Conservation (phyloP, 208 protist species). For the Trypanosoma congolense region DNA sequence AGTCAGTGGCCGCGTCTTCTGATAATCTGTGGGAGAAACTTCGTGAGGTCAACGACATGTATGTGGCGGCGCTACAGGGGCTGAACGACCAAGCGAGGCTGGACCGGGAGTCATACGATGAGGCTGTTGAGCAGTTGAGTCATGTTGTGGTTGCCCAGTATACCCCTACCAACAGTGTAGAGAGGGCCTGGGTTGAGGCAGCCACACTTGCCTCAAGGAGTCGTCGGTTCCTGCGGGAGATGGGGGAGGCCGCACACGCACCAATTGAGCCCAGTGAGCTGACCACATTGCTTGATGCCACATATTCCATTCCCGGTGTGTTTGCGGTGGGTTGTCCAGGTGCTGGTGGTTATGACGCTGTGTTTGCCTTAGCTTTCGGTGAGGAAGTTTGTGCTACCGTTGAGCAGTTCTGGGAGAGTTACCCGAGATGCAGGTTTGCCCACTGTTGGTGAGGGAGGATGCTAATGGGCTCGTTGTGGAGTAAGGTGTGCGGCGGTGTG, state of each 20-base stretch:
- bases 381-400: conserved; percentile 48
- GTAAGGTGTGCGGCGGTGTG: neutral
- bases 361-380: conserved; percentile 85
- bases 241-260: conserved; percentile 78
- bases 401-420: conserved; percentile 74
- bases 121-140: conserved; percentile 12
- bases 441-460: conserved; percentile 78
- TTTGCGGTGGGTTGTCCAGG: conserved; percentile 92
- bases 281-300: conserved; percentile 78
- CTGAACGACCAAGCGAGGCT: conserved; percentile 30
- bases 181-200: conserved; percentile 41
- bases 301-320: conserved; percentile 78
- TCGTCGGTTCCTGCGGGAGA: conserved; percentile 53
- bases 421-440: conserved; percentile 61
- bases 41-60: conserved; percentile 57
- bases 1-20: conserved; percentile 28
- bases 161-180: conserved; percentile 15
- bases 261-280: conserved; percentile 86
- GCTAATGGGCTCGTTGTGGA: conserved; percentile 46
- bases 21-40: conserved; percentile 74
- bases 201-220: conserved; percentile 33
- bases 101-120: conserved; percentile 3
- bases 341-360: conserved; percentile 92
- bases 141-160: conserved; percentile 22
- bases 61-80: conserved; percentile 46